phyloP scores from a whole-genome alignment of 345 rosid species.

The Laguncularia racemosa region DNA sequence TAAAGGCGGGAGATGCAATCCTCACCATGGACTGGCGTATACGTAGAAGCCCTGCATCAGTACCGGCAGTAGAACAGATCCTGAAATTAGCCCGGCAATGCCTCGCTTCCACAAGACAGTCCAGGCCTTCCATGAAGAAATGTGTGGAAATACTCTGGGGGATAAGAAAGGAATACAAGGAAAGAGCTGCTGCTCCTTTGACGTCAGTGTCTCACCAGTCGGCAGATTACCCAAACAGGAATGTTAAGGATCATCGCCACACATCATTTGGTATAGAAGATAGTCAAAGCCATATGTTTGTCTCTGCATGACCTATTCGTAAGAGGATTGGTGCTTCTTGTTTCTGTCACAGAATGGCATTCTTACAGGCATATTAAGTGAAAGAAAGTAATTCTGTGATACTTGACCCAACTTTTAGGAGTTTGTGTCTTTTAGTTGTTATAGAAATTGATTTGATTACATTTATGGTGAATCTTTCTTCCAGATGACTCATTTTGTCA shows the following conservation, averaged over 20 bases:
- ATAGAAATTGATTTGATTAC: too few species aligned
- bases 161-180: slow-evolving; percentile 53
- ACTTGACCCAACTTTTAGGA: too few species aligned
- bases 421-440: too few species aligned
- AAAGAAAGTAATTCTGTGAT: too few species aligned
- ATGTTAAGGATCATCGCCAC: slow-evolving; percentile 21
- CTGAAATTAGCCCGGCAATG: slow-evolving; percentile 63
- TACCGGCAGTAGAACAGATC: slow-evolving; percentile 44
- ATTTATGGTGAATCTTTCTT: too few species aligned
- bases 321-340: too few species aligned
- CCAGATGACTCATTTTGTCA: too few species aligned
- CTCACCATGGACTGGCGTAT: slow-evolving; percentile 70
- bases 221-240: slow-evolving; percentile 30
- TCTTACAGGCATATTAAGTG: too few species aligned
- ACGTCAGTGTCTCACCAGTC: slow-evolving; percentile 37
- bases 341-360: too few species aligned
- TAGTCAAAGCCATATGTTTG: slow-evolving; percentile 26
- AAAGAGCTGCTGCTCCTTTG: slow-evolving; percentile 23
- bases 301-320: slow-evolving; percentile 31
- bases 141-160: slow-evolving; percentile 72
- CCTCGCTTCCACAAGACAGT: slow-evolving; percentile 38
- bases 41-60: slow-evolving; percentile 57
- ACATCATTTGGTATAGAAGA: slow-evolving; percentile 38
- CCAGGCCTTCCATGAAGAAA: slow-evolving; percentile 72
- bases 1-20: slow-evolving; percentile 50